Percentiles rank a stretch among this genome's conserved stretches.
phyloP scores from a whole-genome alignment of 768 basidiomycete genomes.

The Auriscalpium microsporum region DNA sequence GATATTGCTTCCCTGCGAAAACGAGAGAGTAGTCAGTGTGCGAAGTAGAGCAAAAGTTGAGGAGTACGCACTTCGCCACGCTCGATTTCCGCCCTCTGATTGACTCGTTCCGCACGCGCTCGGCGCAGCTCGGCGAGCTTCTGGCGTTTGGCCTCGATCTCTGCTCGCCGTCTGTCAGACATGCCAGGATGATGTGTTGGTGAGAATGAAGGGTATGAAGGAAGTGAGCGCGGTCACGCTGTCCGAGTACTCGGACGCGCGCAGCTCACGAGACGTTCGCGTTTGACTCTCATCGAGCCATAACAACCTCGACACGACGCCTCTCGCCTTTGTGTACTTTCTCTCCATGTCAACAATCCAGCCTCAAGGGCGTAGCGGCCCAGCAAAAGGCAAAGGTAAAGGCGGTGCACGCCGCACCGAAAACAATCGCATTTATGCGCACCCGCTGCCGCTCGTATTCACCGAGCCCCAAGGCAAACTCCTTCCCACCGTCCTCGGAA shows the following conservation, averaged over 20 bases:
- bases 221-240: background rate
- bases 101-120: conserved; percentile 55
- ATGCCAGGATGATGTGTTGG: conserved; percentile 18
- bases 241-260: too few relatives aligned
- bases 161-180: conserved; percentile 69
- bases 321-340: conserved; percentile 30
- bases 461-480: conserved; percentile 36
- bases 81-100: conserved; percentile 46
- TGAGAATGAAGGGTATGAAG: background rate
- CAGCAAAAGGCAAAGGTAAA: conserved; percentile 29
- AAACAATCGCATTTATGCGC: conserved; percentile 58
- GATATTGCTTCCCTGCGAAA: conserved; percentile 28
- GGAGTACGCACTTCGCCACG: conserved; percentile 24
- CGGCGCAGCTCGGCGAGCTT: conserved; percentile 81
- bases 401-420: conserved; percentile 47
- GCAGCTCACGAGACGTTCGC: too few relatives aligned
- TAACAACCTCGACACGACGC: background rate
- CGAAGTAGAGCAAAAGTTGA: conserved; percentile 34
- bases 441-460: conserved; percentile 58
- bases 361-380: conserved; percentile 3
- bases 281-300: background rate
- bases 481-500: conserved; percentile 35
- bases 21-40: conserved; percentile 6
- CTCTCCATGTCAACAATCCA: background rate
- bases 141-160: conserved; percentile 84